Conservation (phyloP, 179 eudicot genomes). For the Camellia oleifera region DNA sequence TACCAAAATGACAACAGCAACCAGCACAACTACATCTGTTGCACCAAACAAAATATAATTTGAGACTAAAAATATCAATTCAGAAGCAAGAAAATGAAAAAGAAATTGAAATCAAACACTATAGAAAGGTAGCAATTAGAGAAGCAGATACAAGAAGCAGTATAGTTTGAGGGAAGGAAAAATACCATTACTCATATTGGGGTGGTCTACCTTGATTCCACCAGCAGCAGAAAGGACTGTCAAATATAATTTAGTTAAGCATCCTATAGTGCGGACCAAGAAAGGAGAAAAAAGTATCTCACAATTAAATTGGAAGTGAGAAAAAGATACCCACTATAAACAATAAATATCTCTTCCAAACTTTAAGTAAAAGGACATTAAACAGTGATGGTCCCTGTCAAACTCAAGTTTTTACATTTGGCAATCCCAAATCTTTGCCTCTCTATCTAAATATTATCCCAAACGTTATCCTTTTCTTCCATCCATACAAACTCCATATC, state of each 20-base stretch:
- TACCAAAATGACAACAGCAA: conserved; percentile 67
- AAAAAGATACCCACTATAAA: neutral
- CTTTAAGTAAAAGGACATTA: too few relatives aligned
- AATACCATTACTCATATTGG: conserved; percentile 69
- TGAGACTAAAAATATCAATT: conserved; percentile 1
- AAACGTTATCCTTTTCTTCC: too few relatives aligned
- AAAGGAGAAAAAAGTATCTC: neutral
- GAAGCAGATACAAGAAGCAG: neutral
- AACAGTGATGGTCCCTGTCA: too few relatives aligned
- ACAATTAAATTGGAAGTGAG: neutral
- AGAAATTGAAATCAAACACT: neutral
- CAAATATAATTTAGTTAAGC: conserved; percentile 17
- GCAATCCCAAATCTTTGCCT: too few relatives aligned
- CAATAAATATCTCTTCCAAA: too few relatives aligned
- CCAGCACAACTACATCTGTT: conserved; percentile 67
- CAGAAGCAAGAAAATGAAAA: neutral
- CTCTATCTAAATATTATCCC: too few relatives aligned
- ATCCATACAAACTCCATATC: too few relatives aligned
- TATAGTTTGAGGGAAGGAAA: conserved; percentile 5
- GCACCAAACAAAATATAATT: conserved; percentile 9
- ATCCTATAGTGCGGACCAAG: neutral
- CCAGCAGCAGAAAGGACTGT: conserved; percentile 87
- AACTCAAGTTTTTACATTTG: too few relatives aligned
- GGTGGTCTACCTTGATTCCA: conserved; percentile 58
- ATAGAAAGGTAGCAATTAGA: neutral